These are phyloP conservation scores for Polyporus arcularius DNA, from an alignment of 768 basidiomycete species.

Conservation along the genomic window DNA sequence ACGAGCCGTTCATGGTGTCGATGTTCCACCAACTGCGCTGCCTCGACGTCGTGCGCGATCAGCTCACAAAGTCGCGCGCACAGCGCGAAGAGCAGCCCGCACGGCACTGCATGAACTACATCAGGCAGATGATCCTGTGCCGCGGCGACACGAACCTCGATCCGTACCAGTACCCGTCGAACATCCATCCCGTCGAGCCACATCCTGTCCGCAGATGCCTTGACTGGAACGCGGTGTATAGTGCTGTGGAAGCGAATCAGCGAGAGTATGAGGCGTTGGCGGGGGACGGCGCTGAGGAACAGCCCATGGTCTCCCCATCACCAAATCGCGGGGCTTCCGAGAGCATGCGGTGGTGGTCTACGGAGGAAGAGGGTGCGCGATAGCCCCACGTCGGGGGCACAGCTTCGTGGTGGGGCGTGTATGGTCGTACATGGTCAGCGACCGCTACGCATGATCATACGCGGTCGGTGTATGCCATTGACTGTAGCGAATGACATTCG, in stretches of 20 bases:
- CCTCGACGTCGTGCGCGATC: constrained; percentile 24
- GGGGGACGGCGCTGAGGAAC: not conserved
- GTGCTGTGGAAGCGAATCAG: constrained; percentile 18
- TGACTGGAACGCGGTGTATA: constrained; percentile 20
- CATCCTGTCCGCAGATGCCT: constrained; percentile 18
- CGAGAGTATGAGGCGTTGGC: constrained; percentile 7
- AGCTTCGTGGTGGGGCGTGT: too few relatives aligned
- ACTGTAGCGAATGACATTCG: too few relatives aligned
- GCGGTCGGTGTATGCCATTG: too few relatives aligned
- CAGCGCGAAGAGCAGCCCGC: constrained; percentile 15
- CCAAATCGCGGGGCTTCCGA: too few relatives aligned
- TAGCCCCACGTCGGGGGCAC: too few relatives aligned
- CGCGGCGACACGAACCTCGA: constrained; percentile 26
- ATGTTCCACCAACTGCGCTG: constrained; percentile 29
- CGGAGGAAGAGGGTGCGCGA: too few relatives aligned
- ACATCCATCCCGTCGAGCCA: constrained; percentile 16
- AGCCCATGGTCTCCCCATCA: not conserved
- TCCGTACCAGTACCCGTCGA: constrained; percentile 24
- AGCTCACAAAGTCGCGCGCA: constrained; percentile 13
- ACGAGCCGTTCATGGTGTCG: constrained; percentile 19
- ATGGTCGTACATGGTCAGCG: too few relatives aligned
- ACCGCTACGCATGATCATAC: too few relatives aligned
- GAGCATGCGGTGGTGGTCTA: too few relatives aligned
- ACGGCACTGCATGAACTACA: constrained; percentile 29
- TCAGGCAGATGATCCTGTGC: constrained; percentile 26